Base-by-base conservation (phyloP, 768 basidiomycete genomes). In the Symmetrospora coprosmae region DNA sequence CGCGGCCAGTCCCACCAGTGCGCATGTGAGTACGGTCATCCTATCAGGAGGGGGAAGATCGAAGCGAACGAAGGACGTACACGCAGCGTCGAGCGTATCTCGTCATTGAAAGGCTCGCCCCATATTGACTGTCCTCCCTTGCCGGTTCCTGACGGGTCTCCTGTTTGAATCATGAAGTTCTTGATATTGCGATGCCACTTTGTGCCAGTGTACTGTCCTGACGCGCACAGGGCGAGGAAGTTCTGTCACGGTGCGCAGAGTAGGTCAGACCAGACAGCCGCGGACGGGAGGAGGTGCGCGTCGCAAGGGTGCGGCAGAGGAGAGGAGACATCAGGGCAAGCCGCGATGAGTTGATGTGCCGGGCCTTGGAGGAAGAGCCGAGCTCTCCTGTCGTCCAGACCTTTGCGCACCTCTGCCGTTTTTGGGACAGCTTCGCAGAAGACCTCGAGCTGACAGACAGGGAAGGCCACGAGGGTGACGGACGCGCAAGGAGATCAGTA, bases 351-450 rank as follows among this genome's bases (percentile, higher is more conserved):
- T 55, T 41, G 28, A n/a, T n/a, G n/a, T n/a, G n/a, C n/a, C n/a
- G n/a, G n/a, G n/a, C n/a, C n/a, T n/a, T n/a, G n/a, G n/a, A 33
- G 48, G 21, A 43, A 41, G 63, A 52, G 46, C 50, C 50, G 65
- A 19, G 61, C 46, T 16, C 28, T 52, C 60, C 19, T 25, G 48
- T 43, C 19, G n/a, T n/a, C n/a, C n/a, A n/a, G n/a, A n/a, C n/a
- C n/a, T n/a, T 49, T 40, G 51, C 68, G 23, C 64, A 89, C 91
- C 78, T 99, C 92, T 66, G 91, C 88, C 11, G 90, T 78, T 72
- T 89, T 88, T 23, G 94, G 94, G 19, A 89, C 86, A 5, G 92
- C 84, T 74, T 99, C 94, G 72, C 94, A 97, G 74, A 97, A 97
- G 13, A 99, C 71, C 74, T 99, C 94, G 63, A 97, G 82, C 90